A percentile compares a stretch with the other conserved stretches of the same genome.
These are phyloP conservation scores for Globisporangium nodosum DNA, from an alignment of 352 stramenopile genomes.

Conservation along the genomic window DNA sequence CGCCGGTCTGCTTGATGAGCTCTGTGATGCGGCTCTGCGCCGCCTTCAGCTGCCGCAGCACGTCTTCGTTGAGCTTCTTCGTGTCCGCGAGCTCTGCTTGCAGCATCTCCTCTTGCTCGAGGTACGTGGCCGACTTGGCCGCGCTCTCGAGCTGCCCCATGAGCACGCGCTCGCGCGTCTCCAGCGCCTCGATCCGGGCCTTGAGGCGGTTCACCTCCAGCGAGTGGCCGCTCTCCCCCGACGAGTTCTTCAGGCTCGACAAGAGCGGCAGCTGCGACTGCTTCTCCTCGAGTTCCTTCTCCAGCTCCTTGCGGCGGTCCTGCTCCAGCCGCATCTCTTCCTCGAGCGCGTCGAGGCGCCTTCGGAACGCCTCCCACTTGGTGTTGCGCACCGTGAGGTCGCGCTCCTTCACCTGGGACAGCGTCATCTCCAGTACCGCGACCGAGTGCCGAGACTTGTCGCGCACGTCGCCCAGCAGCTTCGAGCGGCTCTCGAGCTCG, in stretches of 20 bases:
- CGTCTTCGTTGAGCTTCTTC: slow-evolving; percentile 36
- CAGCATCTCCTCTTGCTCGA: slow-evolving; percentile 22
- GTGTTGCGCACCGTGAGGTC: slow-evolving; percentile 55
- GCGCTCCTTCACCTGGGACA: slow-evolving; percentile 47
- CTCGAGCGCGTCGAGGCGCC: slow-evolving; percentile 60
- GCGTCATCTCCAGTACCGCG: slow-evolving; percentile 35
- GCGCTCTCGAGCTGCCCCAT: slow-evolving; percentile 47
- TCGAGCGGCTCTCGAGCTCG: slow-evolving; percentile 36
- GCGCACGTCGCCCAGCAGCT: slow-evolving; percentile 23
- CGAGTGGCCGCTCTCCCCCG: slow-evolving; percentile 12
- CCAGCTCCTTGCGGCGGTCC: slow-evolving; percentile 41
- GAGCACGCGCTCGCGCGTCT: slow-evolving; percentile 61
- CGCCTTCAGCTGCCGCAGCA: slow-evolving; percentile 41
- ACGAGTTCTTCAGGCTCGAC: slow-evolving; percentile 9
- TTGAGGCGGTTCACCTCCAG: slow-evolving; percentile 40
- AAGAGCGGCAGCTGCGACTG: slow-evolving; percentile 23
- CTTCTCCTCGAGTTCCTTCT: slow-evolving; percentile 60
- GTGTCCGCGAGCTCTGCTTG: slow-evolving; percentile 25
- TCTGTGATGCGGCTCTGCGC: slow-evolving; percentile 38
- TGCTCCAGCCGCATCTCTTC: slow-evolving; percentile 54
- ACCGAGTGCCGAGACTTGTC: slow-evolving; percentile 32
- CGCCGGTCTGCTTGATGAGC: slow-evolving; percentile 34
- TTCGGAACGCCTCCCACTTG: slow-evolving; percentile 69
- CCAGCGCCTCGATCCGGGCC: slow-evolving; percentile 52
- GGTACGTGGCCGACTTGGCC: slow-evolving; percentile 16